Percentiles rank a stretch among this genome's conserved stretches.
phyloP scores from a whole-genome alignment of 108 stramenopile genomes.

The Cyclotella cryptica region DNA sequence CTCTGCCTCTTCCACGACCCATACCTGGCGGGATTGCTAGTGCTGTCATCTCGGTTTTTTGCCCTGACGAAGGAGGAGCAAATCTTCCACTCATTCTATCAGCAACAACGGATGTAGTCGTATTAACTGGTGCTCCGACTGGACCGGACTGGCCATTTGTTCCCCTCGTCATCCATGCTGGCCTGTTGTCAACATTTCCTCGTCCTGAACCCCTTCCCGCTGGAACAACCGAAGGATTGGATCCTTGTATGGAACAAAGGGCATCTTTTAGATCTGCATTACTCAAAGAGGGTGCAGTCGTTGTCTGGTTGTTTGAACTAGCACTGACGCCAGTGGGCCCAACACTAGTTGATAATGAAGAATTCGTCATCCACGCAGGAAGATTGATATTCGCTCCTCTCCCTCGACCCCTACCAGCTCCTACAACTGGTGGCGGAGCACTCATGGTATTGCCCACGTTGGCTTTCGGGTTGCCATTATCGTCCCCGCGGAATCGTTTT shows the following conservation, averaged over 20 bases:
- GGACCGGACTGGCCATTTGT: neutral
- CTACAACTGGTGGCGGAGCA: neutral
- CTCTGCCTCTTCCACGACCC: slow-evolving; percentile 16
- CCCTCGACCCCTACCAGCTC: slow-evolving; percentile 6
- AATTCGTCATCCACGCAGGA: slow-evolving; percentile 9
- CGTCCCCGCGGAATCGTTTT: slow-evolving; percentile 1
- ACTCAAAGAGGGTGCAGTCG: neutral
- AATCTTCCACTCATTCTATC: slow-evolving; percentile 8
- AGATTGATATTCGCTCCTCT: slow-evolving; percentile 19
- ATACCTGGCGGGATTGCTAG: neutral
- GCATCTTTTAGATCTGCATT: neutral
- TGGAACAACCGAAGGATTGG: neutral
- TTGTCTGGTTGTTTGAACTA: neutral
- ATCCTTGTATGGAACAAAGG: neutral
- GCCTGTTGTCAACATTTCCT: slow-evolving; percentile 8
- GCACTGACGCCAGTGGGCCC: no score
- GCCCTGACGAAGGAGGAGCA: neutral
- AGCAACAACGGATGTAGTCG: neutral
- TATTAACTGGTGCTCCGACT: neutral
- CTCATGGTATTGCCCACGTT: neutral
- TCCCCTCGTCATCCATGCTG: neutral
- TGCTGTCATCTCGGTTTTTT: neutral
- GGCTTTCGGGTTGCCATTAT: neutral
- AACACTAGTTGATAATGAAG: neutral
- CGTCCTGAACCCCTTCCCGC: neutral